Conservation (phyloP, 495 filamentous ascomycete genomes). For the Aspergillus baeticus region DNA sequence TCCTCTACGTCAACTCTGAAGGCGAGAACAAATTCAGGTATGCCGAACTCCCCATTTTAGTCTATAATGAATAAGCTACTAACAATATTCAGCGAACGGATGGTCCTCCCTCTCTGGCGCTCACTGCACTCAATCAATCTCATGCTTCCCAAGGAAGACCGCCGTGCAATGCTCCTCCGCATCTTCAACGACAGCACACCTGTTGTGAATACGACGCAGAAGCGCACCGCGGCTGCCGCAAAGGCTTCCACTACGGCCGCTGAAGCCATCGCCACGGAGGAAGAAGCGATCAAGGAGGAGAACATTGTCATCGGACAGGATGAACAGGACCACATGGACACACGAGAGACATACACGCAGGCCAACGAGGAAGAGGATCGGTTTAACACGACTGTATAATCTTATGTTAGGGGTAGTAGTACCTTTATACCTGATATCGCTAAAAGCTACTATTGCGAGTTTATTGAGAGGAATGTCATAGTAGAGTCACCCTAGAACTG, state of each 20-base stretch:
- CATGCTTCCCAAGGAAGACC: constrained; percentile 96
- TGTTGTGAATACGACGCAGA: constrained; percentile 51
- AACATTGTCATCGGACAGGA: constrained; percentile 38
- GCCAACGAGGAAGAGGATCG: constrained; percentile 44
- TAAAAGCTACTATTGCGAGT: constrained; percentile 16
- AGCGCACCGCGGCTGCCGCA: constrained; percentile 31
- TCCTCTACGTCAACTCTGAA: constrained; percentile 75
- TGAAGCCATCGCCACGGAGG: constrained; percentile 34
- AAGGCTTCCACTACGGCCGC: constrained; percentile 19
- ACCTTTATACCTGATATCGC: background rate
- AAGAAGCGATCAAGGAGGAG: constrained; percentile 35
- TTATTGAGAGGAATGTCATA: too few relatives aligned
- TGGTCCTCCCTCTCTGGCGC: constrained; percentile 90
- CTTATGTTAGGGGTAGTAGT: constrained; percentile 5
- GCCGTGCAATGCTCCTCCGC: constrained; percentile 85
- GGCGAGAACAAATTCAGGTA: constrained; percentile 65
- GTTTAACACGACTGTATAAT: constrained; percentile 44
- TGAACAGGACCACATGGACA: constrained; percentile 36
- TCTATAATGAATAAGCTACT: background rate
- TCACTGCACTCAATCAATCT: constrained; percentile 83
- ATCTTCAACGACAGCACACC: constrained; percentile 84
- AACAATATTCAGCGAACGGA: constrained; percentile 56
- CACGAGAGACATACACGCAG: constrained; percentile 40
- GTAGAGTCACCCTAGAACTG: too few relatives aligned
- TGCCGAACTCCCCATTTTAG: constrained; percentile 16